Percentiles rank a stretch among this genome's conserved stretches.
phyloP scores from a whole-genome alignment of 768 basidiomycete genomes.

The Pleurotus eryngii region DNA sequence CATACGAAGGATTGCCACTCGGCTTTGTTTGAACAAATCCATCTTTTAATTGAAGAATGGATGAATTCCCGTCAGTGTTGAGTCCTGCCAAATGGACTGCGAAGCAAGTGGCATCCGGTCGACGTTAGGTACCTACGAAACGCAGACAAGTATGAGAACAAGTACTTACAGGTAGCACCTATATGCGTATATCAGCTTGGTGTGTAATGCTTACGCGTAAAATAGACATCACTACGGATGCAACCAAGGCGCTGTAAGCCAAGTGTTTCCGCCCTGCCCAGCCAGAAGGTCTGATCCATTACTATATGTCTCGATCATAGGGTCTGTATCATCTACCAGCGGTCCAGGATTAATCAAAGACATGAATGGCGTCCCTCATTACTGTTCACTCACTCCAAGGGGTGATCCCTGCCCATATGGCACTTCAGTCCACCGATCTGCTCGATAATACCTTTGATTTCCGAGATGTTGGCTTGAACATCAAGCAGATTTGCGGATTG shows the following conservation, averaged over 20 bases:
- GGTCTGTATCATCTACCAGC: conserved; percentile 73
- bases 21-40: conserved; percentile 77
- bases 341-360: conserved; percentile 35
- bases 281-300: conserved; percentile 54
- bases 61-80: conserved; percentile 73
- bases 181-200: neutral
- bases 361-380: neutral
- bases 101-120: conserved; percentile 76
- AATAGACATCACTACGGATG: conserved; percentile 73
- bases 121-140: neutral
- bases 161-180: conserved; percentile 70
- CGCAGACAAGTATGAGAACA: neutral
- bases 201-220: neutral
- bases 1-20: conserved; percentile 74
- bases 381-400: conserved; percentile 50
- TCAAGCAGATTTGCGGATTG: conserved; percentile 79
- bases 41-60: conserved; percentile 77
- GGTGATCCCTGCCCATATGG: conserved; percentile 77
- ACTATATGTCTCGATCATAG: conserved; percentile 73
- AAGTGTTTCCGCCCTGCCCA: conserved; percentile 54
- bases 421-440: conserved; percentile 79
- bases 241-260: conserved; percentile 95
- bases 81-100: conserved; percentile 67
- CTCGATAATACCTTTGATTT: conserved; percentile 77
- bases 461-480: conserved; percentile 76